These are phyloP conservation scores for Teratosphaeria zuluensis DNA, from an alignment of 2,329 filamentous ascomycete genomes.

Conservation along the genomic window DNA sequence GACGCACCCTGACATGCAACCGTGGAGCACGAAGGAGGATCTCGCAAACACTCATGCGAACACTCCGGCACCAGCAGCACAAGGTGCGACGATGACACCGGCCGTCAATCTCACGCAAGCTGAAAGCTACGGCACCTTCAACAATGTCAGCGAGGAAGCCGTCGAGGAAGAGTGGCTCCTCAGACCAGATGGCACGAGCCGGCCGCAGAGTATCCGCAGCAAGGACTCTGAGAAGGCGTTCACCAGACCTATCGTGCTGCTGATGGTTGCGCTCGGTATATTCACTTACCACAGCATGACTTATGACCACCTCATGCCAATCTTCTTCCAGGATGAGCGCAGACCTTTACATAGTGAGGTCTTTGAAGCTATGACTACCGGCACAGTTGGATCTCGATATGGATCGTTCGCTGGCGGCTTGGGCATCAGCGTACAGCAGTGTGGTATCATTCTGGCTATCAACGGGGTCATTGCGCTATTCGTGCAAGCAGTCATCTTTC, in stretches of 20 bases:
- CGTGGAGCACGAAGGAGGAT: slow-evolving; percentile 33
- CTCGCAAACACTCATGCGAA: slow-evolving; percentile 33
- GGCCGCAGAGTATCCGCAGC: slow-evolving; percentile 22
- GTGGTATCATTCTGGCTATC: slow-evolving; percentile 58
- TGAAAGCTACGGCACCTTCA: slow-evolving; percentile 45
- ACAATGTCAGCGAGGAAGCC: slow-evolving; percentile 41
- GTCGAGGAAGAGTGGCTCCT: slow-evolving; percentile 45
- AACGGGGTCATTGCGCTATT: slow-evolving; percentile 64
- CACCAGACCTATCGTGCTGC: slow-evolving; percentile 58
- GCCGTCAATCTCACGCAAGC: slow-evolving; percentile 59
- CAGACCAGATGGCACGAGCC: slow-evolving; percentile 36
- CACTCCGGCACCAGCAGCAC: slow-evolving; percentile 57
- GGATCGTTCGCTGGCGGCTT: slow-evolving; percentile 48
- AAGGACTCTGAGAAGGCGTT: slow-evolving; percentile 39
- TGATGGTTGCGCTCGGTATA: slow-evolving; percentile 74
- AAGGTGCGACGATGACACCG: slow-evolving; percentile 61
- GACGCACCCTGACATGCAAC: slow-evolving; percentile 76
- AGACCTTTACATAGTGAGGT: slow-evolving; percentile 28
- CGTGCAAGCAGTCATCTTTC: slow-evolving; percentile 64
- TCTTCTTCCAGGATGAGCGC: slow-evolving; percentile 77
- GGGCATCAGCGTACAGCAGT: slow-evolving; percentile 55
- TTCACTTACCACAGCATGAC: slow-evolving; percentile 96
- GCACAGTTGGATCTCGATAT: slow-evolving; percentile 7
- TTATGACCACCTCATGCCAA: slow-evolving; percentile 83
- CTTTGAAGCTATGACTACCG: slow-evolving; percentile 21